Evolutionary conservation across 805 yeast genomes (phyloP), one percentile per base, ranked within the genome.

Genomic region (Hemisphaericaspora nanyangensis): DNA sequence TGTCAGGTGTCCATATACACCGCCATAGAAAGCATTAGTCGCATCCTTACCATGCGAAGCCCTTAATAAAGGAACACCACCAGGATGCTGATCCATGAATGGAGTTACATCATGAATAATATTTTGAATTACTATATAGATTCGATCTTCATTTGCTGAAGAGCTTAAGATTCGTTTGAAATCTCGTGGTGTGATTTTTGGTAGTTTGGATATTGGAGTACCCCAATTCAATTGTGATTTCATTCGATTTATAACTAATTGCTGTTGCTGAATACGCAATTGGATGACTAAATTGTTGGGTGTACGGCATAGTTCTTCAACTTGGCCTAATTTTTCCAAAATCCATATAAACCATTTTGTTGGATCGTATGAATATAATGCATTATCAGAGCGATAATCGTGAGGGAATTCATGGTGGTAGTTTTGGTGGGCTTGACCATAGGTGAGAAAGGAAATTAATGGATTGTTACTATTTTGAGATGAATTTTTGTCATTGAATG

Each of bases 391-490:
- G 45, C 96, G 73, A 64, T 83, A 89, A 62, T 90, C 97, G 47
- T 84, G 80, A 5, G 96, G 95, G 61, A 90, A 90, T 64, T 88
- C 96, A 65, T 91, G 96, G 65, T 90, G 98, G 67, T 85, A 91
- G 64, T 89, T 90, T 61, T 88, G 95, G 62, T 80, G 80, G 5
- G 95, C 91, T 63, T 90, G 96, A 10, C 98, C 98, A 55, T 84
- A 80, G 0, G 96, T 83, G 12, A 86, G 68, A 12, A 79, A 55
- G 17, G 80, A 80, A 18, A 80, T 74, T 34, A 77, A 58, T 13
- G 80, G 78, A 55, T 68, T 68, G 37, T 55, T 50, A 72, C 88
- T 69, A 78, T 85, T 55, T 76, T 74, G 50, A 79, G 91, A 42
- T n/a, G 95, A 77, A 51, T 84, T 83, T 33, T 79, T 76, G 49